Base-by-base conservation (phyloP, 495 filamentous ascomycete genomes). In the Trichoderma gamsii region DNA sequence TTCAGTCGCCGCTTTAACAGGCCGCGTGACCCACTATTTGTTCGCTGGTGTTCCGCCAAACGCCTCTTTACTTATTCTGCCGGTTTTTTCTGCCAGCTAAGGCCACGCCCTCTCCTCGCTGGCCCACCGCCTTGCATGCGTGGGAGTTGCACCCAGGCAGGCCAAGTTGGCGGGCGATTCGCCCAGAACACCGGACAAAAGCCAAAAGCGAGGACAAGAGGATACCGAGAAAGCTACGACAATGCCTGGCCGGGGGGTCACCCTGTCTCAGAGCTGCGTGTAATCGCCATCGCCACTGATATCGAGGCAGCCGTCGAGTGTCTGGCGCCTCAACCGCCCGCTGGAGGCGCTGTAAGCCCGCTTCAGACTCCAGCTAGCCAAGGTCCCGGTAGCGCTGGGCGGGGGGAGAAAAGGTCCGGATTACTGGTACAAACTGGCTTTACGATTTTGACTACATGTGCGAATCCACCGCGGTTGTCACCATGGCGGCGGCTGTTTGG, bases 351-450 rank as follows among this genome's bases (percentile, higher is more conserved):
- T 11, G n/a, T 52, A 21, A 52, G 49, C 18, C n/a, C n/a, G 49
- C 18, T 23, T 21, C 49, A 18, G 25, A 25, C 21, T 52, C 18
- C n/a, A 52, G 49, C 49, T 23, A 52, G 49, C 49, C 49, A 52
- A 52, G 49, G n/a, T 21, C 49, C 44, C 4, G 21, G 49, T 11
- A 23, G 49, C 18, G 49, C 49, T 21, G 21, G n/a, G 49, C 49
- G 49, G 49, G 49, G 49, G 49, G 9, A 21, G 21, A 52, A 21
- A 32, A 61, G 0, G 56, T 32, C 23, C 56, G 56, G 11, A 61
- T 61, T 61, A 61, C 56, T 32, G 56, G 56, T 25, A 49, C 44
- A 49, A 49, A n/a, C 11, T 32, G 25, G 25, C 56, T 52, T 23
- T 4, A 29, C 4, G 29, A 29, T 4, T 29, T 52, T 52, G 49